A percentile compares a stretch with the other conserved stretches of the same genome.
phyloP scores from a whole-genome alignment of 495 filamentous ascomycete genomes.

The Xylaria nigripes region DNA sequence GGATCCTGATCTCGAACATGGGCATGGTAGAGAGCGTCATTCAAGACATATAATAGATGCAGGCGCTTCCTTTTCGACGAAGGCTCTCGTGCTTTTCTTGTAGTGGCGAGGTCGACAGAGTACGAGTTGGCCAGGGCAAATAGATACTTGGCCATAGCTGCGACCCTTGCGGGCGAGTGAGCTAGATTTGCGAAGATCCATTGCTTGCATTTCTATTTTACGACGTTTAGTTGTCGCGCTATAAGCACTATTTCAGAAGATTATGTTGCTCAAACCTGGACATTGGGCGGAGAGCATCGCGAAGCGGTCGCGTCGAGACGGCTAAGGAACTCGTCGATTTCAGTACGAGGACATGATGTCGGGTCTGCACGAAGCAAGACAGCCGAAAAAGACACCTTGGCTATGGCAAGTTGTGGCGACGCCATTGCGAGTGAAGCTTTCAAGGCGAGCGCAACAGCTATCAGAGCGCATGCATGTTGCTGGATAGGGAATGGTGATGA shows the following conservation, averaged over 20 bases:
- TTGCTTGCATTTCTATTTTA: slow-evolving; percentile 69
- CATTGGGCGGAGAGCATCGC: slow-evolving; percentile 73
- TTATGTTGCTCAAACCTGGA: slow-evolving; percentile 81
- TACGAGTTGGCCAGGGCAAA: slow-evolving; percentile 58
- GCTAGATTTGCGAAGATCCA: slow-evolving; percentile 71
- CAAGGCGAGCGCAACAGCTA: not conserved
- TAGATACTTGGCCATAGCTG: slow-evolving; percentile 69
- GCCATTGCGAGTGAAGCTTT: slow-evolving; percentile 42
- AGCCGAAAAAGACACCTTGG: slow-evolving; percentile 72
- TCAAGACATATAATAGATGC: slow-evolving; percentile 74
- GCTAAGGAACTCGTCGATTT: slow-evolving; percentile 63
- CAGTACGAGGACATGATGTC: slow-evolving; percentile 56
- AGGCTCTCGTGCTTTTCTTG: slow-evolving; percentile 29
- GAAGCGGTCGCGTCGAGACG: slow-evolving; percentile 58
- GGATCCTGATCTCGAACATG: slow-evolving; percentile 51
- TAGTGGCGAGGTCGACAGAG: slow-evolving; percentile 25
- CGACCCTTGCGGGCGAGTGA: slow-evolving; percentile 56
- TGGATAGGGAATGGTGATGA: not conserved
- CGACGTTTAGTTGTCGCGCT: slow-evolving; percentile 52
- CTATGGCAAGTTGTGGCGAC: slow-evolving; percentile 67
- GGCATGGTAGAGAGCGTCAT: slow-evolving; percentile 74
- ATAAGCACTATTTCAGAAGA: slow-evolving; percentile 43
- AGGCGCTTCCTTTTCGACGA: slow-evolving; percentile 63
- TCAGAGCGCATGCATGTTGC: not conserved
- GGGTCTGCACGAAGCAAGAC: slow-evolving; percentile 71